Conservation (phyloP, 129 eudicot species). For the Lactuca sativa region DNA sequence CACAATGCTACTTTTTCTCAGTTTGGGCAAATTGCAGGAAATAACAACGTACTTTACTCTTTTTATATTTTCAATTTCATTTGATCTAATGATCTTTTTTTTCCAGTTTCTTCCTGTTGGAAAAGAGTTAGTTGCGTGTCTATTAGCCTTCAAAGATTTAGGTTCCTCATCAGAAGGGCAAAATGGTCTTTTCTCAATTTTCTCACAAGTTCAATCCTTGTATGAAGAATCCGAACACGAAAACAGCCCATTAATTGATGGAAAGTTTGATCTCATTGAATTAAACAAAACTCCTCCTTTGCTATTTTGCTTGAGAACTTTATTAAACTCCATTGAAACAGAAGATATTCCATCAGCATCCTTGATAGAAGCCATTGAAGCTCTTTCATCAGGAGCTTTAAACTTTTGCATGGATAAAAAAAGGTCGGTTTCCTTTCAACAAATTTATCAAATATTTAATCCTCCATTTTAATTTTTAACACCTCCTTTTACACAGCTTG, state of each 20-base stretch:
- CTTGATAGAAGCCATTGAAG: constrained; percentile 52
- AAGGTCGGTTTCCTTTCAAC: constrained; percentile 44
- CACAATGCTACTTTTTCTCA: not conserved
- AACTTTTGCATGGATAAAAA: constrained; percentile 66
- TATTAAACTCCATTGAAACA: constrained; percentile 50
- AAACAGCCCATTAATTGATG: constrained; percentile 30
- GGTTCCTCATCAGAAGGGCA: constrained; percentile 58
- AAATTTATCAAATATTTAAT: not conserved
- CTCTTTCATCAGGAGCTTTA: constrained; percentile 61
- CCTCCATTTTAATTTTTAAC: not conserved
- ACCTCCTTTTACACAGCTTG: constrained; percentile 49
- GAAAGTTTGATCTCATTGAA: constrained; percentile 37
- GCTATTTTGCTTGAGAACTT: constrained; percentile 58
- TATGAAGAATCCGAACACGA: constrained; percentile 46
- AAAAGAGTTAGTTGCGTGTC: constrained; percentile 76
- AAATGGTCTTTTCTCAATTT: constrained; percentile 53
- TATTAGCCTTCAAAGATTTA: constrained; percentile 61
- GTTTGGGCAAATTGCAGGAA: too few species aligned
- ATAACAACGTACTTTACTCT: too few species aligned
- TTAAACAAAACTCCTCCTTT: constrained; percentile 67
- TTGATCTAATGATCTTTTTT: not conserved
- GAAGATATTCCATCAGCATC: constrained; percentile 50
- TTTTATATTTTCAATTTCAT: not conserved
- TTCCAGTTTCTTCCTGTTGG: constrained; percentile 78
- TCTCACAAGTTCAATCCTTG: constrained; percentile 35